phyloP scores from a whole-genome alignment of 2,329 filamentous ascomycete species.

The Paraconiothyrium sp. region DNA sequence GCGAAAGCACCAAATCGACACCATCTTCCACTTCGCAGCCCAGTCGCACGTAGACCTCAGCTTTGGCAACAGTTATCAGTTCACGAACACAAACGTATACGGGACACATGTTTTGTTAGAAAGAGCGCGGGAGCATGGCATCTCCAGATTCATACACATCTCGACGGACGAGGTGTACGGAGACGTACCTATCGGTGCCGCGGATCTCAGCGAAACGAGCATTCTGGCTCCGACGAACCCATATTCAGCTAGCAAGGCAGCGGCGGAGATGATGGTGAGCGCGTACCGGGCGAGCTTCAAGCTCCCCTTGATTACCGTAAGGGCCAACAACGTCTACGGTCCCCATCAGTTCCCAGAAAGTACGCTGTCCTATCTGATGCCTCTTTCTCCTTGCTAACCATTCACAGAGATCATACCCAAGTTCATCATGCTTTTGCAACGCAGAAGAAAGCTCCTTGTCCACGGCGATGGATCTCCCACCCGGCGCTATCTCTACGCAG shows the following conservation, averaged over 20 bases:
- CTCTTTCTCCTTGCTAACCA: conserved; percentile 21
- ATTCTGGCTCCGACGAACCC: conserved; percentile 83
- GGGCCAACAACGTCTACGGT: conserved; percentile 87
- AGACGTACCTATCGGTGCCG: conserved; percentile 76
- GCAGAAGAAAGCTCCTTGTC: conserved; percentile 72
- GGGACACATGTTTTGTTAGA: conserved; percentile 86
- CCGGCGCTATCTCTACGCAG: conserved; percentile 79
- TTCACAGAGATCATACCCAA: conserved; percentile 82
- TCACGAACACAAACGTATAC: conserved; percentile 83
- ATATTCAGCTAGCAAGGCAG: conserved; percentile 82
- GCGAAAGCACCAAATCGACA: conserved; percentile 77
- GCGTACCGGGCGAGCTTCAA: conserved; percentile 88
- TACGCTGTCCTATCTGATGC: conserved; percentile 54
- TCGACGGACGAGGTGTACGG: conserved; percentile 89
- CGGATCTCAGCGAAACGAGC: conserved; percentile 76
- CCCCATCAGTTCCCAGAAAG: conserved; percentile 86
- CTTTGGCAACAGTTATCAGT: conserved; percentile 83
- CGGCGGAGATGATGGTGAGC: conserved; percentile 85
- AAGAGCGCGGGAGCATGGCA: conserved; percentile 74
- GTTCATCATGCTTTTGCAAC: conserved; percentile 76
- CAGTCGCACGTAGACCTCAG: conserved; percentile 85
- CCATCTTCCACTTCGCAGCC: conserved; percentile 85
- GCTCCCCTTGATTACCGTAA: conserved; percentile 79
- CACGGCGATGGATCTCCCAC: conserved; percentile 81
- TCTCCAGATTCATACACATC: conserved; percentile 81